A percentile compares a stretch with the other conserved stretches of the same genome.
Evolutionary conservation across 495 filamentous ascomycete species (phyloP).

Genomic region (Rusavskia elegans): DNA sequence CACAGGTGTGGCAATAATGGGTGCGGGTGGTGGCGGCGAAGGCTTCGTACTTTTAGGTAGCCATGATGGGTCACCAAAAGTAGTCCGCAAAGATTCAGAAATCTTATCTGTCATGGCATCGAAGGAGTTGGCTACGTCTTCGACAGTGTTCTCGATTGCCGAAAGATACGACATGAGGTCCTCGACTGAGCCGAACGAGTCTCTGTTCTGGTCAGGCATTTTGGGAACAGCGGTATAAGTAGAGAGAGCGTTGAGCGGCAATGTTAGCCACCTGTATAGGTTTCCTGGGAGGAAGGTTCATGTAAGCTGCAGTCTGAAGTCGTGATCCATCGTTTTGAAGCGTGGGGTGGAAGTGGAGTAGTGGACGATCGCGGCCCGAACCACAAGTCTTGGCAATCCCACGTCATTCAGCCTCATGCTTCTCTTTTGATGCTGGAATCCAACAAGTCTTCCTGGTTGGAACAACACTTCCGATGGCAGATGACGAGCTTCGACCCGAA

Average conservation of each 20-base stretch:
- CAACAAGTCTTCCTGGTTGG: no score
- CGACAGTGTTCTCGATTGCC: neutral
- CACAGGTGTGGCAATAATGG: constrained; percentile 9
- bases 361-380: no score
- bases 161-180: constrained; percentile 4
- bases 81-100: constrained; percentile 44
- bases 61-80: constrained; percentile 48
- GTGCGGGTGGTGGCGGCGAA: constrained; percentile 24
- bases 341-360: no score
- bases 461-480: neutral
- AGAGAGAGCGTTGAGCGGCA: neutral
- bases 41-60: constrained; percentile 52
- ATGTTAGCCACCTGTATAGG: no score
- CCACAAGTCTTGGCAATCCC: no score
- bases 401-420: no score
- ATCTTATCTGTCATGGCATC: constrained; percentile 60
- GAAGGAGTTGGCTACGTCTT: constrained; percentile 56
- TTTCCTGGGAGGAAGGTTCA: no score
- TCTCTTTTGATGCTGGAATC: no score
- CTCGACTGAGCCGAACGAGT: neutral
- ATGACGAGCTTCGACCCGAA: neutral
- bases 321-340: no score
- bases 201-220: neutral
- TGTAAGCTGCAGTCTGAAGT: no score
- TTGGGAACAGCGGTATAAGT: neutral